Evolutionary conservation across 345 rosid genomes (phyloP), one percentile per base, ranked within the genome.

Genomic region (Aquilaria yunnanensis): DNA sequence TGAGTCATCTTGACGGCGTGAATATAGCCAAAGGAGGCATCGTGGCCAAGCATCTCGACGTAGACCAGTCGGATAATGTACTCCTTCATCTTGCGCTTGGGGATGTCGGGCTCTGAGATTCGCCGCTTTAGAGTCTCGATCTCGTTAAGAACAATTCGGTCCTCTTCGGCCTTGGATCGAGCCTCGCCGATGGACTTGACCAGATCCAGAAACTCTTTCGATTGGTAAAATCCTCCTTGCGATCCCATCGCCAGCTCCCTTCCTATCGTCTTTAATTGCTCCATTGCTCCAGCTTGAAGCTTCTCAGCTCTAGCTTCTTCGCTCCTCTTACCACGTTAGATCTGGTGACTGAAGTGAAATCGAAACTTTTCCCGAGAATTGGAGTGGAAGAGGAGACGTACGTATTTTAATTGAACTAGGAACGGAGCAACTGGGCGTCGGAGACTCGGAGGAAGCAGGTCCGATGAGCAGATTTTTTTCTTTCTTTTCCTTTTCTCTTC

Each of bases 1-100:
- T 94, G 99, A 1, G 99, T 94, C 99, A 94, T 94, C 79, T 94
- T 94, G 32, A 94, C 99, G 66, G 99, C 96, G 72, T 94, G 96
- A 69, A 94, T 94, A 83, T 94, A 89, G 9, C 97, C 97, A 54
- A 94, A 94, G 6, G 99, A 94, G 54, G 99, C 96, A 67, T 90
- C 97, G 70, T 94, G 97, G 33, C 99, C 99, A 13, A 94, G 84
- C 99, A 94, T 94, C 85, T 94, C 99, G 33, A 94, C 78, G 76
- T 90, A 94, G 52, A 86, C 84, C 34, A 94, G 85, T 2, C 97
- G 80, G 62, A 94, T 82, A 48, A 94, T 86, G 80, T 72, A 88
- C 83, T 94, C 97, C 69, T 94, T 94, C 96, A 94, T 90, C 74
- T 90, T 90, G 60, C 97, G 78, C 62, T 94, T 94, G 37, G 99